phyloP scores from a whole-genome alignment of 2,329 filamentous ascomycete species.

The Colletotrichum sp. region DNA sequence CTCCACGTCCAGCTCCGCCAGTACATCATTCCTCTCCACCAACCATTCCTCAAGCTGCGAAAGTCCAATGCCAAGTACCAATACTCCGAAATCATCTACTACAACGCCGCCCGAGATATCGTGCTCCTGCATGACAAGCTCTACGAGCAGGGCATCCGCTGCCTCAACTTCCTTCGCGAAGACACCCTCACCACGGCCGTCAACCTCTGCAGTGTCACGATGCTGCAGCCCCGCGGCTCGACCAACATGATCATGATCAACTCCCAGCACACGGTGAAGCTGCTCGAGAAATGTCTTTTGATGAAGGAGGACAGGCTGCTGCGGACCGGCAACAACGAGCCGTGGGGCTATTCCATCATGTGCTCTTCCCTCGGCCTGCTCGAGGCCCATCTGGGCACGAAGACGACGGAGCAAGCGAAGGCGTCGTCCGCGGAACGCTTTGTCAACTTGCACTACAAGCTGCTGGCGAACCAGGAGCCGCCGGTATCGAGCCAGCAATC shows the following conservation, averaged over 20 bases:
- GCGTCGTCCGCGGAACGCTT: constrained; percentile 65
- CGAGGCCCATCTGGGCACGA: constrained; percentile 63
- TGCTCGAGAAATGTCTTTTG: constrained; percentile 65
- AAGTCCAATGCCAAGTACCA: constrained; percentile 67
- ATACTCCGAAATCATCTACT: constrained; percentile 68
- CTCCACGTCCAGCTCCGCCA: constrained; percentile 66
- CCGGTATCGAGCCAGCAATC: constrained; percentile 37
- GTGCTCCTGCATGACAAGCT: constrained; percentile 67
- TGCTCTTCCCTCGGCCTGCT: constrained; percentile 64
- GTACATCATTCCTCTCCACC: constrained; percentile 67
- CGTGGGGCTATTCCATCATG: constrained; percentile 69
- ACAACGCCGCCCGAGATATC: constrained; percentile 66
- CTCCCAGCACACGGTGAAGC: constrained; percentile 62
- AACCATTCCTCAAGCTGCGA: constrained; percentile 64
- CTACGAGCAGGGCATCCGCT: constrained; percentile 62
- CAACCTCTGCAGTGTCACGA: constrained; percentile 65
- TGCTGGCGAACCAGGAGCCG: constrained; percentile 59
- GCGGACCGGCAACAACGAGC: constrained; percentile 68
- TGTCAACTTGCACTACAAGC: constrained; percentile 62
- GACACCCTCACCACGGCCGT: constrained; percentile 65
- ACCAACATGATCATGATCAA: constrained; percentile 69
- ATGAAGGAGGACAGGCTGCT: constrained; percentile 68
- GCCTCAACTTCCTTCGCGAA: constrained; percentile 65
- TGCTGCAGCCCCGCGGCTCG: constrained; percentile 63
- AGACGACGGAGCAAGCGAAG: constrained; percentile 62